Percentiles rank a stretch among this genome's conserved stretches.
phyloP scores from a whole-genome alignment of 192 early-diverging fungal species.

The Backusella morwellensis region DNA sequence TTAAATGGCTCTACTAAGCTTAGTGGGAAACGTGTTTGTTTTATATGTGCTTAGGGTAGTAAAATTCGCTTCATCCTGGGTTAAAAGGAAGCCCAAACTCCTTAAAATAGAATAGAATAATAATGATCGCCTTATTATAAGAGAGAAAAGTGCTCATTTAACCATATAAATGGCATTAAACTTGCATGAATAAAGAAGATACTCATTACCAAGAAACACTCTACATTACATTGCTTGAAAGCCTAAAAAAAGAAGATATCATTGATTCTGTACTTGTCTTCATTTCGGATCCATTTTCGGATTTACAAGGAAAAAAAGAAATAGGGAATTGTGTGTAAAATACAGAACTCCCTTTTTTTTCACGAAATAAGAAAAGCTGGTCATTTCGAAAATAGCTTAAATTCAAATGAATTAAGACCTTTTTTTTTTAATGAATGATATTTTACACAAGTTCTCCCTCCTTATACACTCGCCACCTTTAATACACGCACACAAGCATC shows the following conservation, averaged over 20 bases:
- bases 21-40: not conserved
- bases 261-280: not conserved
- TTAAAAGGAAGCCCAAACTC: not conserved
- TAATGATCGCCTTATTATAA: too few relatives aligned
- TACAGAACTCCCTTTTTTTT: not conserved
- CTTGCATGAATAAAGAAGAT: not conserved
- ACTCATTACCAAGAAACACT: not conserved
- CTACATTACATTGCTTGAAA: not conserved
- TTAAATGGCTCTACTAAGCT: not conserved
- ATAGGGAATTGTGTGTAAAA: not conserved
- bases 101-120: not conserved
- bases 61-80: not conserved
- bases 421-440: not conserved
- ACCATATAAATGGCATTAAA: too few relatives aligned
- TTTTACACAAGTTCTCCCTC: too few relatives aligned
- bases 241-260: too few relatives aligned
- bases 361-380: not conserved
- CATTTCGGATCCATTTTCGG: not conserved
- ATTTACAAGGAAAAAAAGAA: not conserved
- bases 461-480: constrained; percentile 24
- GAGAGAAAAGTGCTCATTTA: too few relatives aligned
- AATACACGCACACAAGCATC: constrained; percentile 42
- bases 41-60: not conserved
- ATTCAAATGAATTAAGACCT: not conserved
- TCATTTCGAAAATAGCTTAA: not conserved